Conservation (phyloP, 129 eudicot genomes). For the Silybum marianum region DNA sequence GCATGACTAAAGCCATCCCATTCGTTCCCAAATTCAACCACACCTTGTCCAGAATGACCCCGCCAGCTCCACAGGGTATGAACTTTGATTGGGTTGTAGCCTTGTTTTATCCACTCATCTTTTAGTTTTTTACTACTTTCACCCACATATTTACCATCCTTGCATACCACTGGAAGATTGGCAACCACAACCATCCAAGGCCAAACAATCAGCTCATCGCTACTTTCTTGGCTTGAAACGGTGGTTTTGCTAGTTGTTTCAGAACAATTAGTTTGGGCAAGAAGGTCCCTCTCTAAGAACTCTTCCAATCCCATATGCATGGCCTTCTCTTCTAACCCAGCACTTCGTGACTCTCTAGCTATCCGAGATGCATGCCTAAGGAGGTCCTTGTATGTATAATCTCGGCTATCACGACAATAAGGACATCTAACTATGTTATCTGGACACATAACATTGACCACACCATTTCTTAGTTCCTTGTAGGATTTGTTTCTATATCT, state of each 20-base stretch:
- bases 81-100: conserved; percentile 56
- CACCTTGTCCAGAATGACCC: conserved; percentile 68
- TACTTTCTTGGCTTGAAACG: background rate
- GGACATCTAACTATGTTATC: conserved; percentile 49
- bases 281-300: conserved; percentile 37
- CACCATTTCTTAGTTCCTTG: conserved; percentile 44
- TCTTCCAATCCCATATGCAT: conserved; percentile 53
- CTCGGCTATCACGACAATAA: conserved; percentile 49
- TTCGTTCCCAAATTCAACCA: conserved; percentile 58
- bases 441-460: conserved; percentile 25
- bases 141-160: conserved; percentile 50
- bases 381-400: conserved; percentile 47
- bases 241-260: conserved; percentile 8
- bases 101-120: conserved; percentile 56
- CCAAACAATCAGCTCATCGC: conserved; percentile 61
- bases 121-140: conserved; percentile 57
- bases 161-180: conserved; percentile 46
- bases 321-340: conserved; percentile 48
- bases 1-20: conserved; percentile 60
- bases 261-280: conserved; percentile 8
- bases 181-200: conserved; percentile 82
- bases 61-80: conserved; percentile 61
- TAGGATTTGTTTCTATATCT: conserved; percentile 42
- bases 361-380: conserved; percentile 60
- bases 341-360: conserved; percentile 41